These are phyloP conservation scores for Beauveria sp. DNA, from an alignment of 2,329 filamentous ascomycete species.

Conservation along the genomic window DNA sequence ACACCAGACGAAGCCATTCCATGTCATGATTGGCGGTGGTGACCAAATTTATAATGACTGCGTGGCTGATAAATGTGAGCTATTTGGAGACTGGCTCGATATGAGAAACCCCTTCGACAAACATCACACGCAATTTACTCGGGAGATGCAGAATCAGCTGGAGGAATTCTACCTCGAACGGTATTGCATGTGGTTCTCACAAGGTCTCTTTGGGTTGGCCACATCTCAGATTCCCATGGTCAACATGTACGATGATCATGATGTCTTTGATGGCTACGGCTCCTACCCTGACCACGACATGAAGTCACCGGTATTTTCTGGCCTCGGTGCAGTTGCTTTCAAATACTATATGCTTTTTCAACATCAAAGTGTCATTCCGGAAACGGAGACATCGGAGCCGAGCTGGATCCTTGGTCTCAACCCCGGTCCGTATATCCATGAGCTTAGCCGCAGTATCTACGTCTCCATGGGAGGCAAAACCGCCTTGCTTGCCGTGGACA, in stretches of 20 bases:
- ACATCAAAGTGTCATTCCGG: slow-evolving; percentile 77
- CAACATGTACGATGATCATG: slow-evolving; percentile 96
- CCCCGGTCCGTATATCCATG: slow-evolving; percentile 83
- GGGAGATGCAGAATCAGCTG: slow-evolving; percentile 79
- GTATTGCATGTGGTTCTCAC: slow-evolving; percentile 93
- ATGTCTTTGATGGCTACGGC: slow-evolving; percentile 85
- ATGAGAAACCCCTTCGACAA: slow-evolving; percentile 76
- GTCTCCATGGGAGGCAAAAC: slow-evolving; percentile 73
- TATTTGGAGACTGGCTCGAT: slow-evolving; percentile 78
- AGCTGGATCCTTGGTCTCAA: slow-evolving; percentile 79
- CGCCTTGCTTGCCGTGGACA: slow-evolving; percentile 80
- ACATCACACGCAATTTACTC: slow-evolving; percentile 67
- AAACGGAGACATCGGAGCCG: slow-evolving; percentile 76
- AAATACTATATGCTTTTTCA: slow-evolving; percentile 99
- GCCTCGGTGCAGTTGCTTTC: slow-evolving; percentile 84
- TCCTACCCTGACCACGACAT: slow-evolving; percentile 91
- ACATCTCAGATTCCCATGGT: slow-evolving; percentile 96
- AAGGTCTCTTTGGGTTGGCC: slow-evolving; percentile 87
- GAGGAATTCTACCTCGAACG: slow-evolving; percentile 82
- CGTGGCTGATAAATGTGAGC: slow-evolving; percentile 63
- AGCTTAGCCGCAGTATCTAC: slow-evolving; percentile 78
- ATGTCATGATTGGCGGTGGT: slow-evolving; percentile 95
- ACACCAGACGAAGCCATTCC: slow-evolving; percentile 87
- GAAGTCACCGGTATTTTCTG: slow-evolving; percentile 81
- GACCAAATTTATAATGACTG: slow-evolving; percentile 96